Conservation (phyloP, 2,329 filamentous ascomycete genomes). For the Hypoxylon sp. region DNA sequence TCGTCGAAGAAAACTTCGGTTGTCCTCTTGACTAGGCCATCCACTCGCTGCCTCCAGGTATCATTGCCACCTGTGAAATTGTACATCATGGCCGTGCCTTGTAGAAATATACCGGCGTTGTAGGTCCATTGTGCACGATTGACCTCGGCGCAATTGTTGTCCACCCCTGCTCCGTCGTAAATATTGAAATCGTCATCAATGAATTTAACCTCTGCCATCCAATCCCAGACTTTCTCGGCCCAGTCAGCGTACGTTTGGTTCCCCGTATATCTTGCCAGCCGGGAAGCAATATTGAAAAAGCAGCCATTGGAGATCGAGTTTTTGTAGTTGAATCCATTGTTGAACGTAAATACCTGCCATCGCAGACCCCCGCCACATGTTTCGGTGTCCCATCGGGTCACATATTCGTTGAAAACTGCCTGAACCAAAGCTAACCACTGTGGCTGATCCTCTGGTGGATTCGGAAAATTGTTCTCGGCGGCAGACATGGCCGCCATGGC, state of each 20-base stretch:
- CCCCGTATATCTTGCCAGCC: conserved; percentile 82
- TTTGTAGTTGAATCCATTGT: conserved; percentile 78
- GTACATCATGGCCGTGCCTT: conserved; percentile 73
- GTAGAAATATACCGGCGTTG: conserved; percentile 76
- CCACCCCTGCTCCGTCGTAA: conserved; percentile 68
- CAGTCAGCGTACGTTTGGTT: conserved; percentile 84
- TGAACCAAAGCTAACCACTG: conserved; percentile 85
- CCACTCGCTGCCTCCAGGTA: conserved; percentile 70
- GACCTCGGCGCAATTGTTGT: conserved; percentile 63
- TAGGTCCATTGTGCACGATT: conserved; percentile 77
- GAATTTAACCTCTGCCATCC: conserved; percentile 70
- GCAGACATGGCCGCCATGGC: conserved; percentile 85
- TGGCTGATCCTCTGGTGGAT: conserved; percentile 73
- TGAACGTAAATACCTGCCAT: conserved; percentile 89
- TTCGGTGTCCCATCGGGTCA: conserved; percentile 75
- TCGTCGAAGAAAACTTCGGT: conserved; percentile 69
- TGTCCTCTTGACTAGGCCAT: conserved; percentile 69
- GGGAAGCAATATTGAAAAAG: conserved; percentile 78
- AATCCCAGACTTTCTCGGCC: conserved; percentile 79
- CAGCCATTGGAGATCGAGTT: conserved; percentile 78
- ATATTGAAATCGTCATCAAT: conserved; percentile 70
- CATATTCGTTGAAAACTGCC: conserved; percentile 85
- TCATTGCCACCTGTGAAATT: conserved; percentile 68
- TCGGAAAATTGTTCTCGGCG: conserved; percentile 81
- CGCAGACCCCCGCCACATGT: conserved; percentile 81